A percentile compares a stretch with the other conserved stretches of the same genome.
These are phyloP conservation scores for Chaetomium fimeti DNA, from an alignment of 495 filamentous ascomycete genomes.

Conservation along the genomic window DNA sequence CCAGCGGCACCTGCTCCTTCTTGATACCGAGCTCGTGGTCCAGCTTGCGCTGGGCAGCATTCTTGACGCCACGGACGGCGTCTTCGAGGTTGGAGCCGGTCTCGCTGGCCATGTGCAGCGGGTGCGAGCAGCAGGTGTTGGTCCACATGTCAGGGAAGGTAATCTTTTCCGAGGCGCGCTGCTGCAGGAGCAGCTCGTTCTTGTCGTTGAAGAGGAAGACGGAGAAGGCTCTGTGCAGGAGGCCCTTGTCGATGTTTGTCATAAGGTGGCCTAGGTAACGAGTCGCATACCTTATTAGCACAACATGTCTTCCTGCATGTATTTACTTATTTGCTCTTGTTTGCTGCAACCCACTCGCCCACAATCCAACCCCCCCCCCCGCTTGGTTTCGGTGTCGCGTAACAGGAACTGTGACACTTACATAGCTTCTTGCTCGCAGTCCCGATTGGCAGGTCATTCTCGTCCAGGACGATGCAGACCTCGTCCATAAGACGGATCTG, in stretches of 20 bases:
- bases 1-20: constrained; percentile 82
- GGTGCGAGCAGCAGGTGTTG: constrained; percentile 99
- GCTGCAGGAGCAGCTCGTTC: constrained; percentile 85
- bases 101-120: constrained; percentile 85
- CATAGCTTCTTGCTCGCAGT: constrained; percentile 98
- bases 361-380: too few species aligned
- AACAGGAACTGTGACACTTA: constrained; percentile 49
- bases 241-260: constrained; percentile 93
- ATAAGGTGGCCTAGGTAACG: constrained; percentile 89
- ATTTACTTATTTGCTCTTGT: too few species aligned
- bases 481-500: constrained; percentile 99
- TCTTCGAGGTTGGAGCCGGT: constrained; percentile 80
- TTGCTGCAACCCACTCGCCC: too few species aligned
- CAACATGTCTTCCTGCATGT: neutral
- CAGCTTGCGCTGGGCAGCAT: constrained; percentile 88
- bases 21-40: constrained; percentile 94
- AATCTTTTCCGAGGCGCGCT: constrained; percentile 95
- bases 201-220: constrained; percentile 96
- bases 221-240: constrained; percentile 96
- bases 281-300: constrained; percentile 19
- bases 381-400: neutral
- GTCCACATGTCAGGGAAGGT: constrained; percentile 99
- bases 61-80: constrained; percentile 79
- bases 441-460: constrained; percentile 89
- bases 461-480: constrained; percentile 94